phyloP scores from a whole-genome alignment of 371 early-diverging fungal species.

The Lichtheimia corymbifera region DNA sequence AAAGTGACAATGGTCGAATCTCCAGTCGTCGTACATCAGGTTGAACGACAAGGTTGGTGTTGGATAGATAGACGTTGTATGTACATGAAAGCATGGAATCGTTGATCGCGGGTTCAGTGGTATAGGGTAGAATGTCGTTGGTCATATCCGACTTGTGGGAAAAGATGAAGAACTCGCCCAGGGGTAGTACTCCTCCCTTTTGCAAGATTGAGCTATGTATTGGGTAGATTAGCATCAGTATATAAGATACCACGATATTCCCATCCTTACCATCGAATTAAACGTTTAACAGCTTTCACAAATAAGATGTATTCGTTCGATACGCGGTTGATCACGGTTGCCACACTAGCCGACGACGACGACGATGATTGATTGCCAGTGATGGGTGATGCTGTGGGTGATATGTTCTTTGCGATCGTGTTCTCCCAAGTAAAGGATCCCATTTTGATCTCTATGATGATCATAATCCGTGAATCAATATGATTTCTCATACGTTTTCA shows the following conservation, averaged over 20 bases:
- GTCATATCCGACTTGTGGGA: conserved; percentile 8
- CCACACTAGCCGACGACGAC: conserved; percentile 4
- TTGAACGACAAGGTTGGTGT: conserved; percentile 44
- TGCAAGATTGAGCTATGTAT: conserved; percentile 32
- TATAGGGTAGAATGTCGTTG: too few relatives aligned
- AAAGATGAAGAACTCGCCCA: conserved; percentile 47
- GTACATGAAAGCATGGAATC: conserved; percentile 26
- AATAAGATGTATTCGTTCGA: conserved; percentile 44
- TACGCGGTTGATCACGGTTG: conserved; percentile 23
- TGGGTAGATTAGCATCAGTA: background rate
- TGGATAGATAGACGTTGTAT: conserved; percentile 43
- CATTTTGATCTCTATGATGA: conserved; percentile 34
- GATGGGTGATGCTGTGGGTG: conserved; percentile 40
- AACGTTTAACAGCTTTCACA: conserved; percentile 34
- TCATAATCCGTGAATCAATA: background rate
- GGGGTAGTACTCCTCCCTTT: conserved; percentile 34
- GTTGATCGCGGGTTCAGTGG: background rate
- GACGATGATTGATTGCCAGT: conserved; percentile 28
- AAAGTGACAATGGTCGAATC: conserved; percentile 22
- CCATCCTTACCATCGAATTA: conserved; percentile 38
- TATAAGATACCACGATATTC: background rate
- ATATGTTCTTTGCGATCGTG: conserved; percentile 20
- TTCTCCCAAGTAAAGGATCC: conserved; percentile 54
- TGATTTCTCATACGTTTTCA: background rate
- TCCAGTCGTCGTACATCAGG: conserved; percentile 36